Conservation (phyloP, 768 basidiomycete genomes). For the Hypholoma fasciculare region DNA sequence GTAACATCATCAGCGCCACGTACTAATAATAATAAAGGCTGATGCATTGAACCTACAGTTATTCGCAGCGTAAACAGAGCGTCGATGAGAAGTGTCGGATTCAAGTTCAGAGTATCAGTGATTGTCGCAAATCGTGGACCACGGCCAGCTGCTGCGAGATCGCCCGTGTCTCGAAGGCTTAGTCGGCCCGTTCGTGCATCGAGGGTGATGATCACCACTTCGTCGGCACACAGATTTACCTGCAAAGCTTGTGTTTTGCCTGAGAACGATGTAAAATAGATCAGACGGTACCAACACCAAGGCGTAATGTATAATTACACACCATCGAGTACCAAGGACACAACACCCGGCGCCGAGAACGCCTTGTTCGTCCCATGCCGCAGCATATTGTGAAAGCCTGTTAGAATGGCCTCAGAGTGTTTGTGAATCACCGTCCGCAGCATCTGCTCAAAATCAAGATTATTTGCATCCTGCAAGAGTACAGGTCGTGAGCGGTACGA, state of each 20-base stretch:
- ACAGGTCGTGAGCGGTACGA: slow-evolving; percentile 4
- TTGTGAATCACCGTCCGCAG: slow-evolving; percentile 60
- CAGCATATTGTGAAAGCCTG: slow-evolving; percentile 53
- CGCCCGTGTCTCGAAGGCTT: slow-evolving; percentile 78
- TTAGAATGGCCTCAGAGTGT: slow-evolving; percentile 67
- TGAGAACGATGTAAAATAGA: slow-evolving; percentile 19
- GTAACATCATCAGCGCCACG: neutral
- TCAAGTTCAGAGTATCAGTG: slow-evolving; percentile 68
- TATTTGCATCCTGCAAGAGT: slow-evolving; percentile 52
- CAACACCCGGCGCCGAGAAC: slow-evolving; percentile 64
- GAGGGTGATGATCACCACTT: slow-evolving; percentile 73
- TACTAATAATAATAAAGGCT: slow-evolving; percentile 39
- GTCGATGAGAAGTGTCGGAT: slow-evolving; percentile 58
- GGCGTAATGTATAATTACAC: too few species aligned
- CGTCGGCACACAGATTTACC: slow-evolving; percentile 73
- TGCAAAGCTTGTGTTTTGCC: slow-evolving; percentile 60
- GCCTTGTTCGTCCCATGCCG: slow-evolving; percentile 52
- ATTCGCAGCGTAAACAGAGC: slow-evolving; percentile 56
- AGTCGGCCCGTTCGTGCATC: slow-evolving; percentile 80
- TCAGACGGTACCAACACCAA: too few species aligned
- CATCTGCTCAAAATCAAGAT: slow-evolving; percentile 75
- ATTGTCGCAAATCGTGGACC: slow-evolving; percentile 62
- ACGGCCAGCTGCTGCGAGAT: slow-evolving; percentile 72
- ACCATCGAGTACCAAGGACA: slow-evolving; percentile 60
- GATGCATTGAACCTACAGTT: slow-evolving; percentile 20